phyloP scores from a whole-genome alignment of 352 stramenopile genomes.

The Phytophthora tentaculata region DNA sequence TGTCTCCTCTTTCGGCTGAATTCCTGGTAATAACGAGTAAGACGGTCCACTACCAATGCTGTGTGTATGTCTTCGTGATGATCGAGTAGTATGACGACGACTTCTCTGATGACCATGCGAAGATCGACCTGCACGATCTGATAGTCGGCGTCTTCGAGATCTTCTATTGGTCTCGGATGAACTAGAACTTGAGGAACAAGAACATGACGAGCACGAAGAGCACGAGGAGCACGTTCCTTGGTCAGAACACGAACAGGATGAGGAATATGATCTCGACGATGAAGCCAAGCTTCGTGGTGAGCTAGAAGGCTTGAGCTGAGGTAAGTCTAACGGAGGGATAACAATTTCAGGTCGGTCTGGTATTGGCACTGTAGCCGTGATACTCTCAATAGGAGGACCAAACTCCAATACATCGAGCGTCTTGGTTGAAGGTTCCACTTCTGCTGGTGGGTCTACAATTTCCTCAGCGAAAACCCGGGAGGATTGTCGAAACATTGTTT shows the following conservation, averaged over 20 bases:
- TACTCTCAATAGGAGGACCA: background rate
- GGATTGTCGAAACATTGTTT: conserved; percentile 54
- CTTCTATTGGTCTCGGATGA: conserved; percentile 9
- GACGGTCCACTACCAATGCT: conserved; percentile 16
- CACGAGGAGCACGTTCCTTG: conserved; percentile 9
- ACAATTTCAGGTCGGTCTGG: conserved; percentile 1
- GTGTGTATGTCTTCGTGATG: conserved; percentile 11
- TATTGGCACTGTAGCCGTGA: background rate
- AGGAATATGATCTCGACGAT: conserved; percentile 11
- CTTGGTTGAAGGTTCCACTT: background rate
- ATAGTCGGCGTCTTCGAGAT: conserved; percentile 10
- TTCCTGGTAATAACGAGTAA: conserved; percentile 5
- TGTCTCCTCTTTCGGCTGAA: conserved; percentile 10
- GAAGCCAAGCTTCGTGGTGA: conserved; percentile 10
- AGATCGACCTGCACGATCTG: conserved; percentile 21
- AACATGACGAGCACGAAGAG: conserved; percentile 25
- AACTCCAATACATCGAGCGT: background rate
- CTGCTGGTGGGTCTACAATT: background rate
- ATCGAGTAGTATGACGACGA: conserved; percentile 3
- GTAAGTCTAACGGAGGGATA: conserved; percentile 21
- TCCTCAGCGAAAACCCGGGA: conserved; percentile 51
- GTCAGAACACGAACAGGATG: conserved; percentile 16
- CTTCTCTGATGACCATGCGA: background rate
- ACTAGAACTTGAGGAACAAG: conserved; percentile 26
- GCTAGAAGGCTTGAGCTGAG: background rate